Conservation (phyloP, 2,329 filamentous ascomycete genomes). For the Neonectria magnoliae region DNA sequence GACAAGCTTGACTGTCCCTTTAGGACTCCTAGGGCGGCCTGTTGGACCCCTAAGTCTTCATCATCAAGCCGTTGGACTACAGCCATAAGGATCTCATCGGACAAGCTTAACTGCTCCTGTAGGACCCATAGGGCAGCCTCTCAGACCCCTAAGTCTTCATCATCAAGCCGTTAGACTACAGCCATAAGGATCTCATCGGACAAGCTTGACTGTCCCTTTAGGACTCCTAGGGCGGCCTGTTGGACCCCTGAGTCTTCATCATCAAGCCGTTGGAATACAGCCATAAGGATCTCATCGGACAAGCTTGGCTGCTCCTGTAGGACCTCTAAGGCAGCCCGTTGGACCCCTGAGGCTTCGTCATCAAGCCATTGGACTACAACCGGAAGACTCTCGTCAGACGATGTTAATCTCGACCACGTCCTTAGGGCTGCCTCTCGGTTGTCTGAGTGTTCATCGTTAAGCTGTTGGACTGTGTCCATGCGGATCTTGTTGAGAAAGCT, state of each 20-base stretch:
- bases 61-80: not conserved
- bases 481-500: not conserved
- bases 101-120: not conserved
- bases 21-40: not conserved
- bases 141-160: not conserved
- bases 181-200: not conserved
- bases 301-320: not conserved
- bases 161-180: not conserved
- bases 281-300: not conserved
- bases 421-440: not conserved
- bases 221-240: not conserved
- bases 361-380: not conserved
- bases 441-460: not conserved
- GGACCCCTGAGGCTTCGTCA: not conserved
- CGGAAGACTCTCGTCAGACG: not conserved
- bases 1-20: not conserved
- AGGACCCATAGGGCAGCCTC: not conserved
- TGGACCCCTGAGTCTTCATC: not conserved
- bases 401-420: not conserved
- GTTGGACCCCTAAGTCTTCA: not conserved
- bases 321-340: not conserved
- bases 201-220: not conserved
- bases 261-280: not conserved
- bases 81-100: not conserved
- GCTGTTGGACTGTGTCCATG: not conserved